Conservation (phyloP, 768 basidiomycete species). For the Lactarius psammicola region DNA sequence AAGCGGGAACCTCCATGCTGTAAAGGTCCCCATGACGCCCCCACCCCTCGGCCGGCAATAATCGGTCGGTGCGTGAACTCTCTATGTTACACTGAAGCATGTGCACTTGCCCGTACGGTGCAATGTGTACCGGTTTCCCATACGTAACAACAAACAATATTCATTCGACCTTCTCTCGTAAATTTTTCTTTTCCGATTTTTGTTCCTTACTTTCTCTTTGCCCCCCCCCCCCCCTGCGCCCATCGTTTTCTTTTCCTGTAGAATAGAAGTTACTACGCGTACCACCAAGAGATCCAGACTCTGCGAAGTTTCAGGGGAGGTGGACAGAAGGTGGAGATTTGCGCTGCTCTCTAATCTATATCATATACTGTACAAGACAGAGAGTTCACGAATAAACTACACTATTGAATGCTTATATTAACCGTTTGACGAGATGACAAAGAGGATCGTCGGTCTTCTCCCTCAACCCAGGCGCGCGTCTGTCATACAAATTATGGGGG, state of each 20-base stretch:
- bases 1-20: conserved; percentile 13
- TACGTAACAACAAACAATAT: background rate
- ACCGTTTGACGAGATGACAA: background rate
- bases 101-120: background rate
- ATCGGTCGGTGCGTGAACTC: background rate
- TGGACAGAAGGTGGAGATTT: background rate
- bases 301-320: background rate
- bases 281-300: background rate
- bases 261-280: background rate
- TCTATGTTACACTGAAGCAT: background rate
- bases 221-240: background rate
- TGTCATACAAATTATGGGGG: too few relatives aligned
- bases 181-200: background rate
- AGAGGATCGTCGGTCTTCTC: background rate
- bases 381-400: background rate
- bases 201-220: background rate
- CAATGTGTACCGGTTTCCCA: too few relatives aligned
- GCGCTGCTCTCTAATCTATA: background rate
- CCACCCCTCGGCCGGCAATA: background rate
- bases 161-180: background rate
- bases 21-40: conserved; percentile 2
- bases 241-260: background rate
- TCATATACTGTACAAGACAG: background rate
- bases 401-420: background rate
- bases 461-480: background rate